Evolutionary conservation across 2,329 filamentous ascomycete genomes (phyloP), one percentile per base, ranked within the genome.

Genomic region (Trichoderma asperellum): DNA sequence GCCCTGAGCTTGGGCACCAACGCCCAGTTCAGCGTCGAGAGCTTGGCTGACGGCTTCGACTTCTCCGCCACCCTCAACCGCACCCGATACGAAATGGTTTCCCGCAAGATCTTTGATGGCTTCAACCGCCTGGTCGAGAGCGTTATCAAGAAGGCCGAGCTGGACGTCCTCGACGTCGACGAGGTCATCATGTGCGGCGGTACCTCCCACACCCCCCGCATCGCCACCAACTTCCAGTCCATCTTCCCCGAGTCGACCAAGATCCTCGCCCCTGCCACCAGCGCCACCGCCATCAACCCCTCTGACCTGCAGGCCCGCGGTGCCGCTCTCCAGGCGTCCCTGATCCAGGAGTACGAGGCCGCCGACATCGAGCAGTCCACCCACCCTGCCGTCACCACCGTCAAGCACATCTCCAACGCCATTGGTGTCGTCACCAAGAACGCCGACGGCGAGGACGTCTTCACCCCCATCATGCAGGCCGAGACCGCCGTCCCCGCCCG

Each of bases 311-410:
- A 91, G 76, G 92, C 92, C 72, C 90, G 96, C 73, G 96, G 96
- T 77, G 96, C 96, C 71, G 95, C 96, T 37, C 93, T 99, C 75
- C 96, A 99, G 83, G 96, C 96, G 47, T 96, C 91, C 71, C 85
- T 99, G 72, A 93, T 99, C 80, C 90, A 94, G 81, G 95, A 97
- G 81, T 99, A 97, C 81, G 96, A 99, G 76, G 87, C 89, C 74
- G 90, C 93, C 73, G 95, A 98, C 78, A 96, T 99, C 75, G 92
- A 96, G 79, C 94, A 97, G 86, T 97, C 93, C 72, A 97, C 94
- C 59, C 95, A 99, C 85, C 91, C 96, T 64, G 93, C 94, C 78
- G 94, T 99, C 73, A 97, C 95, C 40, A 95, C 94, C 18, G 94
- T 96, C 64, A 93, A 94, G 75, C 96, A 99, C 84, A 90, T 97